Percentiles rank a stretch among this genome's conserved stretches.
Conservation (phyloP, 1,284 basidiomycete species). For the Cutaneotrichosporon sp. region DNA sequence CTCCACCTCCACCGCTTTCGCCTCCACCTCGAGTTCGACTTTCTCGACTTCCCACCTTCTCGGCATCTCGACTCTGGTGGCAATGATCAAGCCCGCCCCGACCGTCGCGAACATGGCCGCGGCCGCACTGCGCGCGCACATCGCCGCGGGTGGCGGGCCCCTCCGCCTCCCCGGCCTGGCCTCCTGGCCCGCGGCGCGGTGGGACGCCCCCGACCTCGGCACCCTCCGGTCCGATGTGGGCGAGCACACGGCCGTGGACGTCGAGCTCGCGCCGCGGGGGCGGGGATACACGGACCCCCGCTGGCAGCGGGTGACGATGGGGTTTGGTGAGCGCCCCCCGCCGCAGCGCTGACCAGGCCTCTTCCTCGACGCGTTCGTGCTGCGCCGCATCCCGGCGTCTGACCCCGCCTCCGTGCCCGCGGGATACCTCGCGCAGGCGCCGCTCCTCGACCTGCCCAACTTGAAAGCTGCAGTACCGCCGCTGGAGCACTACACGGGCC, state of each 20-base stretch:
- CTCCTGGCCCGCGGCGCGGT: slow-evolving; percentile 42
- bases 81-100: neutral
- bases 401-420: slow-evolving; percentile 30
- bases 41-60: no score
- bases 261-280: slow-evolving; percentile 41
- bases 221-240: slow-evolving; percentile 20
- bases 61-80: no score
- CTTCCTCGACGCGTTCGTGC: slow-evolving; percentile 50
- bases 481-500: slow-evolving; percentile 38
- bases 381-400: slow-evolving; percentile 38
- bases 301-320: slow-evolving; percentile 43
- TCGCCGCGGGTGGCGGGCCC: slow-evolving; percentile 16
- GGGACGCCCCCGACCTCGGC: slow-evolving; percentile 4
- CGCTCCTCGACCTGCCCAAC: slow-evolving; percentile 32
- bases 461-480: slow-evolving; percentile 27
- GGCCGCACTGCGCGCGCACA: slow-evolving; percentile 29
- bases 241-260: slow-evolving; percentile 38
- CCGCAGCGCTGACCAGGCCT: slow-evolving; percentile 32
- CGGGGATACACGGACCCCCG: slow-evolving; percentile 44
- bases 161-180: slow-evolving; percentile 33
- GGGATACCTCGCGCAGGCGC: slow-evolving; percentile 50
- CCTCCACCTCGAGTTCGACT: neutral
- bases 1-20: neutral
- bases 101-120: slow-evolving; percentile 11
- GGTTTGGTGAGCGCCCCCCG: slow-evolving; percentile 45